Evolutionary conservation across 129 eudicot species (phyloP).

Genomic region (Artemisia argyi): DNA sequence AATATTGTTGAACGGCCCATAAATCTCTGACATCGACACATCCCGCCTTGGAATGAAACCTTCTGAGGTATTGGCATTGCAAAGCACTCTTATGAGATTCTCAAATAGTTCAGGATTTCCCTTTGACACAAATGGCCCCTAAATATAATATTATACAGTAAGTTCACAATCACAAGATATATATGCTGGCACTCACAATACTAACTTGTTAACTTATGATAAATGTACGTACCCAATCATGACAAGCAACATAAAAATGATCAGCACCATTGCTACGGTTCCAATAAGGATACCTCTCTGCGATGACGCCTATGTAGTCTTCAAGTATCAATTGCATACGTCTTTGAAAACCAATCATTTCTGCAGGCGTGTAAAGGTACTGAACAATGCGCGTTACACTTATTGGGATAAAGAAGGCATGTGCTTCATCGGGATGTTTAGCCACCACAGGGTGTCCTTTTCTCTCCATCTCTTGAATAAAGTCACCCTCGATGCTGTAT

Average conservation of each 20-base stretch:
- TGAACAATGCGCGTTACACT: slow-evolving; percentile 44
- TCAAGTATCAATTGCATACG: slow-evolving; percentile 28
- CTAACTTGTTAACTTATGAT: not conserved
- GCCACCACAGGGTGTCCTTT: slow-evolving; percentile 42
- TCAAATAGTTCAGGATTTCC: not conserved
- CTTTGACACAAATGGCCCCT: not conserved
- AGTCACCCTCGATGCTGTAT: slow-evolving; percentile 45
- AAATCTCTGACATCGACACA: not conserved
- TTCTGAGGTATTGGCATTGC: slow-evolving; percentile 1
- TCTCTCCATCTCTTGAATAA: slow-evolving; percentile 57
- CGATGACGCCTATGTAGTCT: slow-evolving; percentile 51
- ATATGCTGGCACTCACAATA: not conserved
- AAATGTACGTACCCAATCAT: slow-evolving; percentile 67
- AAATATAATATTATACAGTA: not conserved
- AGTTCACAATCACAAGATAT: not conserved
- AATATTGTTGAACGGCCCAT: not conserved
- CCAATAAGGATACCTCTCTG: slow-evolving; percentile 62
- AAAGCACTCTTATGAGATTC: slow-evolving; percentile 9
- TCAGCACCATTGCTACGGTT: slow-evolving; percentile 73
- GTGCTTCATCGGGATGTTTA: slow-evolving; percentile 54
- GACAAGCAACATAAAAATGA: slow-evolving; percentile 82
- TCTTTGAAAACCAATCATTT: slow-evolving; percentile 26
- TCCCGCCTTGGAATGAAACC: slow-evolving; percentile 15
- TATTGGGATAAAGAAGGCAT: slow-evolving; percentile 60
- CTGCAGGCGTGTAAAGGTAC: slow-evolving; percentile 37